Percentiles rank a stretch among this genome's conserved stretches.
These are phyloP conservation scores for Macroventuria anomochaeta DNA, from an alignment of 2,329 filamentous ascomycete species.

Conservation along the genomic window DNA sequence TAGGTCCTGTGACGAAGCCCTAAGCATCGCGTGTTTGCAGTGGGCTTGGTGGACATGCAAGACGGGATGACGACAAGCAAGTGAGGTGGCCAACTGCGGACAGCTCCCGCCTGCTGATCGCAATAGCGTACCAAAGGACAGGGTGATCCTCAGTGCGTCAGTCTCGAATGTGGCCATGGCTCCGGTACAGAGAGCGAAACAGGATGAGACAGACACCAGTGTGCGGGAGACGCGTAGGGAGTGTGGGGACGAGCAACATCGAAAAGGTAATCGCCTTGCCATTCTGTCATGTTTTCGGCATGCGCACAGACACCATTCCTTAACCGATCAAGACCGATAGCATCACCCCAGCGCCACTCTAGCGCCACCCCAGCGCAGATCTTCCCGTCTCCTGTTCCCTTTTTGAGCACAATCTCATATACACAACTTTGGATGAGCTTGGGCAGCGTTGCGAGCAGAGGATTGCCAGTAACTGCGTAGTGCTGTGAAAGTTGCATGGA, in stretches of 20 bases:
- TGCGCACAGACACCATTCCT: slow-evolving; percentile 7
- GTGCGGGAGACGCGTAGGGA: slow-evolving; percentile 8
- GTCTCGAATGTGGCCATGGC: slow-evolving; percentile 10
- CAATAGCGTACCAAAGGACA: slow-evolving; percentile 19
- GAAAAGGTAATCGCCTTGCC: slow-evolving; percentile 11
- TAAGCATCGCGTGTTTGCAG: slow-evolving; percentile 11
- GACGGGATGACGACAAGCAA: slow-evolving; percentile 34
- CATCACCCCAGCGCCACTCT: slow-evolving; percentile 11
- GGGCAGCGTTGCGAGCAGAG: neutral
- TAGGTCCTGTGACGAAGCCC: slow-evolving; percentile 15
- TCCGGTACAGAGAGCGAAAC: slow-evolving; percentile 4
- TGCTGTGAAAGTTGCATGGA: neutral
- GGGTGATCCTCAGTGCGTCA: slow-evolving; percentile 11
- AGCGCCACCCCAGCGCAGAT: slow-evolving; percentile 15
- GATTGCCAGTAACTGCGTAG: neutral
- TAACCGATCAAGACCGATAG: slow-evolving; percentile 4
- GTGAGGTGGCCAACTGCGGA: slow-evolving; percentile 15
- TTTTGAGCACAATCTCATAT: slow-evolving; percentile 1
- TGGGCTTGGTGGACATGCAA: slow-evolving; percentile 15
- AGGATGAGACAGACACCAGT: neutral
- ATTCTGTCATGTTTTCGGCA: slow-evolving; percentile 11
- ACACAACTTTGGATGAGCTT: neutral
- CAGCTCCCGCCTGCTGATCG: slow-evolving; percentile 31
- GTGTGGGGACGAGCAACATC: slow-evolving; percentile 7
- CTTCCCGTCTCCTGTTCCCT: neutral